These are phyloP conservation scores for Scheffersomyces insectosa DNA, from an alignment of 1,139 yeast genomes.

Conservation along the genomic window DNA sequence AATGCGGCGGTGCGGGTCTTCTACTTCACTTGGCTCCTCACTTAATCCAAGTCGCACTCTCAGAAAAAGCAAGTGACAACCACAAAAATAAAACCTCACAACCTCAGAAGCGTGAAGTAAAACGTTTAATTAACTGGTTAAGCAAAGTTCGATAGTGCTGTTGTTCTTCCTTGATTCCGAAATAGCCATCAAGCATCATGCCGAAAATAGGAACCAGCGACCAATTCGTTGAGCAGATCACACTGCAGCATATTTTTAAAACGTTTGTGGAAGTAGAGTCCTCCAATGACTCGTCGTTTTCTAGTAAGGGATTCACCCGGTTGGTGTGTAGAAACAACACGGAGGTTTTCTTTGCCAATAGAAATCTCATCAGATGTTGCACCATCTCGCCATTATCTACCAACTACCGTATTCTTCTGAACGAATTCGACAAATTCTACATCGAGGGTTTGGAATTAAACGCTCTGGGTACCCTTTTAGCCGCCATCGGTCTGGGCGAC, in stretches of 20 bases:
- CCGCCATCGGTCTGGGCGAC: slow-evolving; percentile 27
- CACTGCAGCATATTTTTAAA: slow-evolving; percentile 7
- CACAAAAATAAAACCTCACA: no score
- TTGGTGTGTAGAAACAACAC: slow-evolving; percentile 21
- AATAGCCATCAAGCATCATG: no score
- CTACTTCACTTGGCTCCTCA: no score
- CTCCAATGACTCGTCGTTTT: not conserved
- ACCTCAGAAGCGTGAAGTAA: no score
- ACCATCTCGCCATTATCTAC: slow-evolving; percentile 20
- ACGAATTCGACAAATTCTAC: slow-evolving; percentile 13
- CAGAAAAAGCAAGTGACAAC: no score
- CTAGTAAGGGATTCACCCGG: slow-evolving; percentile 2
- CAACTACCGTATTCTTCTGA: slow-evolving; percentile 20
- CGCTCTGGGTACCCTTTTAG: slow-evolving; percentile 31
- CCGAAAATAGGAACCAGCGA: no score
- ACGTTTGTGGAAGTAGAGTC: not conserved
- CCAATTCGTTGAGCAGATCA: slow-evolving; percentile 2
- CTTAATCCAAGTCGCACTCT: no score
- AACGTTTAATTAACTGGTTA: no score
- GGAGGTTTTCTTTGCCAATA: slow-evolving; percentile 32
- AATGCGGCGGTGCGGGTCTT: no score
- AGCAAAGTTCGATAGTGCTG: no score
- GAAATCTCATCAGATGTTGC: slow-evolving; percentile 31
- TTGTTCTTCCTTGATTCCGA: no score
- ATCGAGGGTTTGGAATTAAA: slow-evolving; percentile 29